Evolutionary conservation across 2,329 filamentous ascomycete genomes (phyloP), one percentile per base, ranked within the genome.

Genomic region (Clonostachys rosea): DNA sequence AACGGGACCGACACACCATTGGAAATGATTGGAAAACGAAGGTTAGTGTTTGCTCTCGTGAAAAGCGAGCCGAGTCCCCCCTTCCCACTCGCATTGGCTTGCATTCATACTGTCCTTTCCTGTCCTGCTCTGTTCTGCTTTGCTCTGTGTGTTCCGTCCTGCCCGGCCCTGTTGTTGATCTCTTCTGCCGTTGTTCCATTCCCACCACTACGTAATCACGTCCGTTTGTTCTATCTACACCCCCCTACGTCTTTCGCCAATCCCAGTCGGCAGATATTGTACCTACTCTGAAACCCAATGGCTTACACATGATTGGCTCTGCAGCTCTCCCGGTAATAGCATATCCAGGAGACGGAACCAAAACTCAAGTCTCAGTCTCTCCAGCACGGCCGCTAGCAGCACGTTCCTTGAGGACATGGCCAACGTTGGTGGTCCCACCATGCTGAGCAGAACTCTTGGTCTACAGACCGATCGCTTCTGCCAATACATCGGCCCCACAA

Each of bases 401-500:
- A 84, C 82, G 43, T 73, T 86, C 51, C 73, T 85, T 51, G 82
- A 86, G 69, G 83, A 86, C 53, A 84, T 86, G 79, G 82, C 83
- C 62, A 85, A 86, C 63, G 79, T 86, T 57, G 82, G 82, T 51
- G 82, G 81, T 37, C 79, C 81, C 46, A 83, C 80, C 49, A 70
- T 85, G 57, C 72, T 87, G 49, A 84, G 84, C 64, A 77, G 82
- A 60, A 86, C 84, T 14, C 72, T 94, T 49, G 89, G 89, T 50
- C 75, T 94, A 54, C 88, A 92, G 62, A 74, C 81, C 59, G 85
- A 89, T 64, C 83, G 87, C 50, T 90, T 87, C 64, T 90, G 87
- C 68, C 86, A 89, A 66, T 89, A 92, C 60, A 89, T 94, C 56
- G 89, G 89, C 24, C 81, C 86, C 49, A 92, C 87, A 44, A 91